Base-by-base conservation (phyloP, 2,329 filamentous ascomycete species). In the Anisogramma anomala region DNA sequence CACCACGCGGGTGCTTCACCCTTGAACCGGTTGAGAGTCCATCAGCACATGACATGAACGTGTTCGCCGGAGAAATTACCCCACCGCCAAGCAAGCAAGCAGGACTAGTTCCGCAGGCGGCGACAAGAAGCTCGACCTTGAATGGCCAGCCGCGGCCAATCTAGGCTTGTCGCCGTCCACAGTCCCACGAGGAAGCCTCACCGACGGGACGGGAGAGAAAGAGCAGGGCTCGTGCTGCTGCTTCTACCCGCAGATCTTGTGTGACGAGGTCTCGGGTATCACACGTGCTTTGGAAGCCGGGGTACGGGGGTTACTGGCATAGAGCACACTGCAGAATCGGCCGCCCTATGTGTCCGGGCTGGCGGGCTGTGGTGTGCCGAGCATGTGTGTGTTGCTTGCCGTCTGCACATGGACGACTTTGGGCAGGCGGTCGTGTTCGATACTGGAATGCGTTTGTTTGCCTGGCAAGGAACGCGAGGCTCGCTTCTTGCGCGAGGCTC, bases 211-310 rank as follows among this genome's bases (percentile, higher is more conserved):
- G 5, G 22, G 22, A 23, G 22, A 23, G 9, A 9, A 23, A 5
- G 26, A 27, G 11, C 4, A 36, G n/a, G 2, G 1, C 17, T 25
- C 25, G 17, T 14, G 31, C 31, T 40, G 18, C 32, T 27, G 11
- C 26, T 27, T 15, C 23, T 35, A 14, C 14, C 32, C 39, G 19
- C 13, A 15, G 39, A 36, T 36, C 33, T 32, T 33, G 39, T 41
- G 32, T 22, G n/a, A 34, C 23, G 23, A 10, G 8, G 8, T 3
- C 22, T 27, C 22, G 22, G 22, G 30, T 27, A 14, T 19, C 22
- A 17, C 11, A 28, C 23, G 8, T 31, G 11, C 15, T 11, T 27
- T 3, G n/a, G 8, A n/a, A 22, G 14, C 30, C 14, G 14, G 14
- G 13, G 4, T 30, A 14, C 7, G n/a, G 14, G 8, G 14, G 30